These are phyloP conservation scores for Polychytrium aggregatum DNA, from an alignment of 192 early-diverging fungal genomes.

Conservation along the genomic window DNA sequence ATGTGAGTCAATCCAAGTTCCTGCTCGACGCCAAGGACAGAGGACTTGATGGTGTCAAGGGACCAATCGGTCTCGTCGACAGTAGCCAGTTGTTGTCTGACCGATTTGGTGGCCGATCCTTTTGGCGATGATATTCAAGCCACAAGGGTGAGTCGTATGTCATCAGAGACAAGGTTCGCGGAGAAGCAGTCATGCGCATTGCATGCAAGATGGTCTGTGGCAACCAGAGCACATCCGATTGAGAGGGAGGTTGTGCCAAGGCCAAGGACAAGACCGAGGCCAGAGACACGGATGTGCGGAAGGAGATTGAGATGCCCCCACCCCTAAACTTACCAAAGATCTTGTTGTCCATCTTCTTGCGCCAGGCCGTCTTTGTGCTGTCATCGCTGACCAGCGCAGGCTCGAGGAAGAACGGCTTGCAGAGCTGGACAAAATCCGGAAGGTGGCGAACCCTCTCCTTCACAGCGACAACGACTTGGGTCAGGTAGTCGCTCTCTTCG, in stretches of 20 bases:
- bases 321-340: not conserved
- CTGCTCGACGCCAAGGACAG: constrained; percentile 5
- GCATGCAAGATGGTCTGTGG: not conserved
- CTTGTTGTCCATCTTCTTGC: not conserved
- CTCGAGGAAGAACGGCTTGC: too few species aligned
- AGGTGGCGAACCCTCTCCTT: not conserved
- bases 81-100: not conserved
- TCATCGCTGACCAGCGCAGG: too few species aligned
- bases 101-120: not conserved
- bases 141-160: not conserved
- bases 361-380: too few species aligned
- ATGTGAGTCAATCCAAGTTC: constrained; percentile 1
- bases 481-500: constrained; percentile 1
- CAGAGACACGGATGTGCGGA: constrained; percentile 5
- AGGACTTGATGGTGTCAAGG: constrained; percentile 4
- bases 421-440: too few species aligned
- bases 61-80: constrained; percentile 5
- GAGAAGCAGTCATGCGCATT: not conserved
- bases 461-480: constrained; percentile 5
- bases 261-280: constrained; percentile 1
- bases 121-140: not conserved
- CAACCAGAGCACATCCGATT: not conserved
- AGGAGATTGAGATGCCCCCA: constrained; percentile 8
- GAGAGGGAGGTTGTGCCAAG: not conserved
- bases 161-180: not conserved